phyloP scores from a whole-genome alignment of 1,284 basidiomycete species.

The Lignosus rhinocerotis region DNA sequence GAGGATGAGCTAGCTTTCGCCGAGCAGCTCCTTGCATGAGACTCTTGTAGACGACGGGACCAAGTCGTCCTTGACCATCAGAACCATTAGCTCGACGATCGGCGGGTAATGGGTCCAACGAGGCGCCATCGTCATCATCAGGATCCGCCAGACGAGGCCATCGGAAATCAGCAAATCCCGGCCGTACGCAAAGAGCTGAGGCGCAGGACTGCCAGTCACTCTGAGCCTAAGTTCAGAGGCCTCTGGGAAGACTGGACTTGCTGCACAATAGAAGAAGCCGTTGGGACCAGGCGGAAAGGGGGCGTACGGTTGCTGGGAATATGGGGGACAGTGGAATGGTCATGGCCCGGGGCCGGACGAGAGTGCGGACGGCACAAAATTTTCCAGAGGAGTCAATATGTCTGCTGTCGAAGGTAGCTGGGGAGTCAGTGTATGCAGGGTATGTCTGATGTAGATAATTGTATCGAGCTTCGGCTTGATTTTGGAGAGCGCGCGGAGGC shows the following conservation, averaged over 20 bases:
- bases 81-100: neutral
- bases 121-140: neutral
- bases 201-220: neutral
- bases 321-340: neutral
- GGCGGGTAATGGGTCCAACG: neutral
- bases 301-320: neutral
- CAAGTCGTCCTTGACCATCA: neutral
- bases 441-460: neutral
- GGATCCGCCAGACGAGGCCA: slow-evolving; percentile 2
- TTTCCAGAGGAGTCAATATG: neutral
- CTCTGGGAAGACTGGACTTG: neutral
- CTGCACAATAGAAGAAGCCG: slow-evolving; percentile 8
- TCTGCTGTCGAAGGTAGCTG: neutral
- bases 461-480: too few species aligned
- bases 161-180: neutral
- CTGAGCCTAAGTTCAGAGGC: slow-evolving; percentile 3
- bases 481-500: too few species aligned
- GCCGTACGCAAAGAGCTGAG: slow-evolving; percentile 1
- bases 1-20: neutral
- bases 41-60: neutral
- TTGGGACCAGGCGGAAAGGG: slow-evolving; percentile 8
- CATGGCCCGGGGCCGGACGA: neutral
- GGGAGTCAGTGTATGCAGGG: neutral
- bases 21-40: neutral
- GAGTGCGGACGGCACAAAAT: neutral